Evolutionary conservation across 176 grass and related monocot species (phyloP).

Genomic region (Olyra latifolia): DNA sequence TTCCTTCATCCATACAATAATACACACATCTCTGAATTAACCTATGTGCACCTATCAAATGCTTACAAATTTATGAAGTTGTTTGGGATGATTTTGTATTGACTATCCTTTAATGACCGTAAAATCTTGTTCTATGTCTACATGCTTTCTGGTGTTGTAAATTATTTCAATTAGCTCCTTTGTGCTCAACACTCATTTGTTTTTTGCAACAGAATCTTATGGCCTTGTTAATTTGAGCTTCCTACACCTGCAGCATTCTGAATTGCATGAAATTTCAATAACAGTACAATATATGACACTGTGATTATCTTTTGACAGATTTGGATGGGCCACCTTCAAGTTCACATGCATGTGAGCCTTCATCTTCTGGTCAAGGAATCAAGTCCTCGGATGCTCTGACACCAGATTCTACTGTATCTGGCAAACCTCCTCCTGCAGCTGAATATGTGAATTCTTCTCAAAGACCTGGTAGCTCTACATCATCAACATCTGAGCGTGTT

Average conservation of each 20-base stretch:
- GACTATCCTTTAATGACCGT: neutral
- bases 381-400: conserved; percentile 26
- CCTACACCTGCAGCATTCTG: conserved; percentile 1
- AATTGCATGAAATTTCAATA: conserved; percentile 2
- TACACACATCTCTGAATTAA: neutral
- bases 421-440: conserved; percentile 36
- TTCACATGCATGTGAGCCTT: conserved; percentile 35
- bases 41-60: neutral
- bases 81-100: neutral
- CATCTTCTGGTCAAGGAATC: conserved; percentile 40
- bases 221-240: neutral
- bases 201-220: neutral
- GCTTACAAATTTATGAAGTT: neutral
- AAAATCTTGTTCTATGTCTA: neutral
- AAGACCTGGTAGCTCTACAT: conserved; percentile 51
- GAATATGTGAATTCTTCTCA: conserved; percentile 41
- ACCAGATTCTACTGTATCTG: conserved; percentile 29
- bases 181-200: neutral
- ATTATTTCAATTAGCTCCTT: neutral
- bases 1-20: conserved; percentile 9
- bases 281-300: conserved; percentile 3
- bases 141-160: neutral
- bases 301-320: conserved; percentile 26
- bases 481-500: conserved; percentile 44
- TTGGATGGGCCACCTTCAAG: conserved; percentile 45